Conservation (phyloP, 768 basidiomycete species). For the Mycena capillaripes region DNA sequence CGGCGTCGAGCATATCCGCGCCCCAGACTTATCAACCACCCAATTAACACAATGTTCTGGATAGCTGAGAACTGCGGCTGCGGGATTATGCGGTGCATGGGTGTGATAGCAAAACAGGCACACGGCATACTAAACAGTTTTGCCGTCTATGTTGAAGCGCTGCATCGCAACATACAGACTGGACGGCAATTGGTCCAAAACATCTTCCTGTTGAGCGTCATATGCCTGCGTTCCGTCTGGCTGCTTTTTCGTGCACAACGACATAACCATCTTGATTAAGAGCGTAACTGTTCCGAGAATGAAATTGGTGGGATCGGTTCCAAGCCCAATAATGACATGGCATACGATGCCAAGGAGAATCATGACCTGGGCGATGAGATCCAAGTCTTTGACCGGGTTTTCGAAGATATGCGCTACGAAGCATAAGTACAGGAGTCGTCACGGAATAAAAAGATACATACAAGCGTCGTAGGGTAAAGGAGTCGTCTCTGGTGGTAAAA, state of each 20-base stretch:
- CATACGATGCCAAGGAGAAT: conserved; percentile 30
- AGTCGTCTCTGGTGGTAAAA: not conserved
- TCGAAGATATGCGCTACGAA: conserved; percentile 8
- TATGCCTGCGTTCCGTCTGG: too few species aligned
- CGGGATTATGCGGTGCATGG: too few species aligned
- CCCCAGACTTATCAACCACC: too few species aligned
- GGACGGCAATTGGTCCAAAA: conserved; percentile 34
- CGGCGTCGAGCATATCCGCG: not conserved
- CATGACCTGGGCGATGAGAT: conserved; percentile 25
- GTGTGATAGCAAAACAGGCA: conserved; percentile 37
- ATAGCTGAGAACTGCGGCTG: too few species aligned
- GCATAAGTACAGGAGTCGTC: not conserved
- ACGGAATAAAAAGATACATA: not conserved
- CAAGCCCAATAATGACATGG: conserved; percentile 28
- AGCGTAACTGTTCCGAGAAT: conserved; percentile 21
- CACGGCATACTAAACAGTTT: conserved; percentile 32
- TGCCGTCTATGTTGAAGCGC: conserved; percentile 28
- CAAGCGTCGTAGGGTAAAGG: conserved; percentile 15
- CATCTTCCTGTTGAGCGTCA: not conserved
- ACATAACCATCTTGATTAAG: conserved; percentile 26
- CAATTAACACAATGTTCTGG: conserved; percentile 13
- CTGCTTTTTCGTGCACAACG: not conserved
- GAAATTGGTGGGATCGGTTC: conserved; percentile 10
- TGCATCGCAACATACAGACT: conserved; percentile 29
- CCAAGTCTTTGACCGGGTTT: conserved; percentile 9